Percentiles rank a stretch among this genome's conserved stretches.
Conservation (phyloP, 805 yeast genomes). For the Schwanniomyces pseudopolymorphus region DNA sequence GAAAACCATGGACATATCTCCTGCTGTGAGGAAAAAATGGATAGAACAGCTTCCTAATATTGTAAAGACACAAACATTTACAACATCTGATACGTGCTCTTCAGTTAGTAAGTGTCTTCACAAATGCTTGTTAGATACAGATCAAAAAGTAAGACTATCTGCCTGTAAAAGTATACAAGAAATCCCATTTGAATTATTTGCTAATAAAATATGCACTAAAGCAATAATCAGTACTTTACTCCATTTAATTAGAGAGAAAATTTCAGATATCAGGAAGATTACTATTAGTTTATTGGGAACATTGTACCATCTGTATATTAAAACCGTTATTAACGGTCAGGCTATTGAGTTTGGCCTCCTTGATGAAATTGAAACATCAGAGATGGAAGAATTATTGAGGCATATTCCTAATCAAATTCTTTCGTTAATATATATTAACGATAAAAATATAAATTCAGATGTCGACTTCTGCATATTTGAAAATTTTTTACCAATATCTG, state of each 20-base stretch:
- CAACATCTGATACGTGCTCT: slow-evolving; percentile 46
- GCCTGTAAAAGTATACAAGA: slow-evolving; percentile 54
- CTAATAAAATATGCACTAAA: slow-evolving; percentile 46
- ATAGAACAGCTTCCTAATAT: slow-evolving; percentile 54
- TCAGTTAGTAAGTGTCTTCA: slow-evolving; percentile 50
- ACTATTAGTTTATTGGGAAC: slow-evolving; percentile 56
- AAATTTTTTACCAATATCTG: slow-evolving; percentile 54
- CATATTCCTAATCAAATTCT: slow-evolving; percentile 68
- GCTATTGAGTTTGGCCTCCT: slow-evolving; percentile 31
- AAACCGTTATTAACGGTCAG: slow-evolving; percentile 9
- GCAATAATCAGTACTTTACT: slow-evolving; percentile 53
- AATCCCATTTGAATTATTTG: slow-evolving; percentile 47
- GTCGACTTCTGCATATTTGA: slow-evolving; percentile 66
- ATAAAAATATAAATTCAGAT: slow-evolving; percentile 58
- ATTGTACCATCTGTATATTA: slow-evolving; percentile 50
- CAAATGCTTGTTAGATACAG: slow-evolving; percentile 72
- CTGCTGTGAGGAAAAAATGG: slow-evolving; percentile 70
- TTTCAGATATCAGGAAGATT: slow-evolving; percentile 58
- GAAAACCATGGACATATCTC: slow-evolving; percentile 67
- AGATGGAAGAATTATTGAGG: slow-evolving; percentile 25
- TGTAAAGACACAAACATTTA: slow-evolving; percentile 43
- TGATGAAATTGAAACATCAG: slow-evolving; percentile 20
- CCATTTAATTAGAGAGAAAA: slow-evolving; percentile 71
- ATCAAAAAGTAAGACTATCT: slow-evolving; percentile 66
- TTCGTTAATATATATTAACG: slow-evolving; percentile 72